Base-by-base conservation (phyloP, 371 early-diverging fungal genomes). In the Mortierella sp. region DNA sequence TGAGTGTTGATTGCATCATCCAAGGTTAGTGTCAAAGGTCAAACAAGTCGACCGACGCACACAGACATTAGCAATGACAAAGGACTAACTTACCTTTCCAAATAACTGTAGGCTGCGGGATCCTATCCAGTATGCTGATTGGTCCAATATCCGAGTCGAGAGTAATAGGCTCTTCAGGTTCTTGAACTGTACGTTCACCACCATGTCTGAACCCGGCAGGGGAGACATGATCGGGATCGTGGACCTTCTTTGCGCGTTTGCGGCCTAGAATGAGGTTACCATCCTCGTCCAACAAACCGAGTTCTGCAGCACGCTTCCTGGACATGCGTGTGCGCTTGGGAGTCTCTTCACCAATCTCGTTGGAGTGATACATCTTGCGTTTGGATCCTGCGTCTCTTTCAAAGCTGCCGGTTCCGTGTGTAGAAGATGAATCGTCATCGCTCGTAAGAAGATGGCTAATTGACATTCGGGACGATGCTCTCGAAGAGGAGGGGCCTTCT, bases 181-280 rank as follows among this genome's bases (percentile, higher is more conserved):
- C 76, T 42, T 69, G 69, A 27, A 68, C 69, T n/a, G 52, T 54
- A n/a, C 76, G 69, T 42, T 74, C 69, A 14, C 76, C 76, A 10
- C 76, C 76, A 54, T 74, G 76, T 10, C 64, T 49, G 53, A 68
- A 68, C n/a, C 69, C 76, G 1, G 69, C 28, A 21, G 76, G 53
- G 2, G 76, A 69, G 21, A 64, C 69, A 39, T 64, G 61, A 23
- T 69, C 69, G 7, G 69, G 58, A 23, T 69, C 69, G 12, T 60
- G 50, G n/a, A 50, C n/a, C 56, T 74, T 74, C 50, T 68, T 74
- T 21, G 57, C 65, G 24, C 69, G 60, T 53, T 73, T 73, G 23
- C 63, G 62, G 47, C 57, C 64, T 31, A 38, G 67, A 39, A 60
- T 46, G 18, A 60, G 34, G 27, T 58, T 42, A 12, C 63, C 63